Evolutionary conservation across 2,329 filamentous ascomycete species (phyloP).

Genomic region (Neopestalotiopsis sp.): DNA sequence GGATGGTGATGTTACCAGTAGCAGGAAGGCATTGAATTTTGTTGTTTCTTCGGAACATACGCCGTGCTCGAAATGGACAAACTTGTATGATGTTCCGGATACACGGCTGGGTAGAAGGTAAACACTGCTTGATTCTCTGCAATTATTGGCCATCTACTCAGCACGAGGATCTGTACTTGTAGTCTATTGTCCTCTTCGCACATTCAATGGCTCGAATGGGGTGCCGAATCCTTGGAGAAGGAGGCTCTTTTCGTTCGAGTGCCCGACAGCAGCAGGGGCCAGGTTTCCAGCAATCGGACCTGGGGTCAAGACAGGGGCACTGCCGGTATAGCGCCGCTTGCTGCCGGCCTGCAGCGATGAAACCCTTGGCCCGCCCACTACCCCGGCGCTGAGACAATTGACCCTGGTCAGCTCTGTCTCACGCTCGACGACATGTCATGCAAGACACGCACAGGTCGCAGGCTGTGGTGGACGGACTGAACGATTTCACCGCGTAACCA

Average conservation of each 20-base stretch:
- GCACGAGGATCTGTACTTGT: not conserved
- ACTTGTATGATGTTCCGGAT: slow-evolving; percentile 13
- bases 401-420: slow-evolving; percentile 19
- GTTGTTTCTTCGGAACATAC: slow-evolving; percentile 11
- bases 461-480: not conserved
- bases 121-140: not conserved
- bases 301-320: not conserved
- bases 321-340: slow-evolving; percentile 9
- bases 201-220: no score
- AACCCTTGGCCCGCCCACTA: slow-evolving; percentile 19
- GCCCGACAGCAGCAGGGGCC: not conserved
- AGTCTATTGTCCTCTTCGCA: not conserved
- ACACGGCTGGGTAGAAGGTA: not conserved
- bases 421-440: slow-evolving; percentile 19
- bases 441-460: slow-evolving; percentile 13
- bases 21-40: not conserved
- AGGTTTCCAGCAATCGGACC: not conserved
- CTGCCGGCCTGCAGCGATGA: slow-evolving; percentile 17
- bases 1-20: no score
- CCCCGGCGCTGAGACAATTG: slow-evolving; percentile 20
- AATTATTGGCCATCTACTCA: not conserved
- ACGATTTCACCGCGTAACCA: not conserved
- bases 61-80: slow-evolving; percentile 3
- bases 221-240: not conserved
- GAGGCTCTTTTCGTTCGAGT: not conserved